A percentile compares a stretch with the other conserved stretches of the same genome.
These are phyloP conservation scores for Naegleria gruberi DNA, from an alignment of 208 protist genomes.

Conservation along the genomic window DNA sequence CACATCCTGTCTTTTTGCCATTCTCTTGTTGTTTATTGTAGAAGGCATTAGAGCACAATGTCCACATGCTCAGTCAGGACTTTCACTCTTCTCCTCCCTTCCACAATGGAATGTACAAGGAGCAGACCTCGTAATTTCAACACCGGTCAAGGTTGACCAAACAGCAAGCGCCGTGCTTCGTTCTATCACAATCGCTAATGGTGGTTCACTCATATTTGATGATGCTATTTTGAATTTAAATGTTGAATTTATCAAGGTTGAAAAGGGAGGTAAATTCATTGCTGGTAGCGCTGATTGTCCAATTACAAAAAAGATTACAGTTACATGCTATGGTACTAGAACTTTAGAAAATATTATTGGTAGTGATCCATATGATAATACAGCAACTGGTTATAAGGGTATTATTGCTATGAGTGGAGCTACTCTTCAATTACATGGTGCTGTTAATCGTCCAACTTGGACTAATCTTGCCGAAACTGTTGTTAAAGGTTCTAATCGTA, in stretches of 20 bases:
- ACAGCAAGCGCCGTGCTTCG: neutral
- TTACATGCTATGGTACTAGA: neutral
- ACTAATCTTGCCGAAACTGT: neutral
- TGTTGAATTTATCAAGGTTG: neutral
- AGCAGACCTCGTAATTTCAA: neutral
- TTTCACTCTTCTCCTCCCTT: neutral
- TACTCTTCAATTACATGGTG: neutral
- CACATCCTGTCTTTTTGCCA: too few relatives aligned
- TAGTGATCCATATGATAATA: neutral
- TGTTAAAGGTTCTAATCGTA: neutral
- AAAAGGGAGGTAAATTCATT: neutral
- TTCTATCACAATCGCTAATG: neutral
- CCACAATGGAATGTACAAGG: neutral
- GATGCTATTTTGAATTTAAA: neutral
- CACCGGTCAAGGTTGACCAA: neutral
- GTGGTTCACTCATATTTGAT: neutral
- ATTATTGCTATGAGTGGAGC: neutral
- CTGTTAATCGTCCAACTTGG: neutral
- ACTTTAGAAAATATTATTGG: neutral
- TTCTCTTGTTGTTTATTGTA: too few relatives aligned
- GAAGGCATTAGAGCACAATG: too few relatives aligned
- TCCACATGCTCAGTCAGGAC: neutral
- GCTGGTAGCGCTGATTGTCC: neutral
- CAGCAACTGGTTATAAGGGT: neutral
- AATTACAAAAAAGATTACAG: neutral